Conservation (phyloP, 179 eudicot species). For the Spinacia oleracea region DNA sequence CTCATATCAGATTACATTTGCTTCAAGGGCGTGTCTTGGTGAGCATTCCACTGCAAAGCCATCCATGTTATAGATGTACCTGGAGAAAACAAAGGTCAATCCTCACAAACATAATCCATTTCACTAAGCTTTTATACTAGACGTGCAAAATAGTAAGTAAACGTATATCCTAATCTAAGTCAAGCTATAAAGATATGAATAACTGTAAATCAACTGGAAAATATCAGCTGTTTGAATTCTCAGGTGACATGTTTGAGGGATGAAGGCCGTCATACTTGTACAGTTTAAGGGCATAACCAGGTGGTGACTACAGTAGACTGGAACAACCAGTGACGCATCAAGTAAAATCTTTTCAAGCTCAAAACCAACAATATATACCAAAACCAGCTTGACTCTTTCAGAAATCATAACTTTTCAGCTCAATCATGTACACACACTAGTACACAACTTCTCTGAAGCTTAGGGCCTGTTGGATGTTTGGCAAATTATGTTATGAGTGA, state of each 20-base stretch:
- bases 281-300: not conserved
- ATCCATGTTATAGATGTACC: slow-evolving; percentile 94
- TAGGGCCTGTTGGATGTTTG: too few relatives aligned
- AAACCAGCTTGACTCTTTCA: not conserved
- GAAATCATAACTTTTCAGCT: too few relatives aligned
- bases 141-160: not conserved
- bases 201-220: not conserved
- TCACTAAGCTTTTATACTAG: not conserved
- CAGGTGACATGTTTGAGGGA: not conserved
- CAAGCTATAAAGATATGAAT: not conserved
- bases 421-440: too few relatives aligned
- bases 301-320: not conserved
- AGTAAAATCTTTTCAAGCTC: not conserved
- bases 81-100: slow-evolving; percentile 26
- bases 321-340: not conserved
- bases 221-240: not conserved
- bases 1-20: slow-evolving; percentile 15
- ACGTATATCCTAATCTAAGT: not conserved
- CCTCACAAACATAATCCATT: not conserved
- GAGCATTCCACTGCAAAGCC: slow-evolving; percentile 85
- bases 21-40: slow-evolving; percentile 39
- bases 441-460: too few relatives aligned
- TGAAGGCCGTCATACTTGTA: not conserved
- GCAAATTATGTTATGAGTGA: too few relatives aligned
- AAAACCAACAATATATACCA: not conserved